Percentiles rank a stretch among this genome's conserved stretches.
phyloP scores from a whole-genome alignment of 305 asterid genomes.

The Ilex paraguariensis region DNA sequence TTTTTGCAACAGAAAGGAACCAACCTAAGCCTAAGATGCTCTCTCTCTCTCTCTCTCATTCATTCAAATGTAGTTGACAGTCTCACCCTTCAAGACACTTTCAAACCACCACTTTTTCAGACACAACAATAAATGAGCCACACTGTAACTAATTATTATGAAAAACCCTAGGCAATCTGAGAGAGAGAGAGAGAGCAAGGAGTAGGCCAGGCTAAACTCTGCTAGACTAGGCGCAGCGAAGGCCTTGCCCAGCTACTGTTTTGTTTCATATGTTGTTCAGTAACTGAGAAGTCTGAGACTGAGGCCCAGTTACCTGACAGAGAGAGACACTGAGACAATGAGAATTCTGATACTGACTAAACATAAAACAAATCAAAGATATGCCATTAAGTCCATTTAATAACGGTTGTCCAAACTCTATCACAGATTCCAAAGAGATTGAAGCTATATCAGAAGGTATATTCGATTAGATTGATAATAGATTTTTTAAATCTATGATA shows the following conservation, averaged over 20 bases:
- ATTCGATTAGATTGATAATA: too few relatives aligned
- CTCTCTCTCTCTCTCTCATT: constrained; percentile 8
- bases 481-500: too few relatives aligned
- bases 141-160: constrained; percentile 30
- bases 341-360: constrained; percentile 32
- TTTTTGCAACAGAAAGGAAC: constrained; percentile 7
- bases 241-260: constrained; percentile 7
- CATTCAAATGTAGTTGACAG: constrained; percentile 27
- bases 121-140: constrained; percentile 21
- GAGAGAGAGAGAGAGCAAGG: constrained; percentile 1
- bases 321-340: constrained; percentile 49
- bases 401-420: constrained; percentile 19
- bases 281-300: constrained; percentile 25
- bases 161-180: constrained; percentile 18
- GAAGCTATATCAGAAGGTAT: too few relatives aligned
- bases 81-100: constrained; percentile 26
- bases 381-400: constrained; percentile 22
- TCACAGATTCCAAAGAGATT: constrained; percentile 36
- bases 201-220: constrained; percentile 4
- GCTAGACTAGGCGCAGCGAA: background rate
- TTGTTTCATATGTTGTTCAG: constrained; percentile 5
- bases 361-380: constrained; percentile 35
- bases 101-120: constrained; percentile 41
- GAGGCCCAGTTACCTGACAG: constrained; percentile 33
- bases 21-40: constrained; percentile 15